Base-by-base conservation (phyloP, 306 rosid genomes). In the Glycine soja region DNA sequence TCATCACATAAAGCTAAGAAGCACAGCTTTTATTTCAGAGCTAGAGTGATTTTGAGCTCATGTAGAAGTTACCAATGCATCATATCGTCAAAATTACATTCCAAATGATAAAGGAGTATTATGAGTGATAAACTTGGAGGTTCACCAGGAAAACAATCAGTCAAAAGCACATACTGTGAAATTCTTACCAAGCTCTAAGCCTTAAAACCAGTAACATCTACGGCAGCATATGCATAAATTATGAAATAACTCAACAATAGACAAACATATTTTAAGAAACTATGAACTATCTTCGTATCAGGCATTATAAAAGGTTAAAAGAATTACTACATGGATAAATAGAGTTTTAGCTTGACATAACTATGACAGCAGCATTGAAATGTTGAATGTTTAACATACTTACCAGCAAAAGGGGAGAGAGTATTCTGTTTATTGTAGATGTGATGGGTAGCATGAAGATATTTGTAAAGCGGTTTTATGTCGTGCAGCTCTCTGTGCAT, bases 401-500 rank as follows among this genome's bases (percentile, higher is more conserved):
- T 79, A 91, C 99, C 98, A 10, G 99, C 99, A 81, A 95, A 95
- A 18, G 99, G 98, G 76, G 98, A 95, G 80, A 95, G 98, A 77
- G 96, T 93, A 64, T 88, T 93, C 85, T 91, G 97, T 88, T 93
- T 95, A 87, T 95, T 95, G 90, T 93, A 95, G 79, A 89, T 74
- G 83, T 95, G 99, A 86, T 93, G 99, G 6, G 93, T 91, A 63
- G 94, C 92, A 69, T 95, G 99, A 62, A 95, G 98, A 88, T 90
- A 79, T 66, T 91, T 95, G 85, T 95, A 95, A 38, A 95, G 94
- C 58, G 99, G 98, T 82, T 90, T 95, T 81, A 95, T 91, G 82
- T 95, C 99, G 13, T 95, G 99, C 86, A 95, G 83, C 87, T 86
- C 97, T 71, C 96, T 86, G 70, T 95, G 99, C 94, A 90, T 80